These are phyloP conservation scores for Ganoderma lingzhi DNA, from an alignment of 1,284 basidiomycete species.

Conservation along the genomic window DNA sequence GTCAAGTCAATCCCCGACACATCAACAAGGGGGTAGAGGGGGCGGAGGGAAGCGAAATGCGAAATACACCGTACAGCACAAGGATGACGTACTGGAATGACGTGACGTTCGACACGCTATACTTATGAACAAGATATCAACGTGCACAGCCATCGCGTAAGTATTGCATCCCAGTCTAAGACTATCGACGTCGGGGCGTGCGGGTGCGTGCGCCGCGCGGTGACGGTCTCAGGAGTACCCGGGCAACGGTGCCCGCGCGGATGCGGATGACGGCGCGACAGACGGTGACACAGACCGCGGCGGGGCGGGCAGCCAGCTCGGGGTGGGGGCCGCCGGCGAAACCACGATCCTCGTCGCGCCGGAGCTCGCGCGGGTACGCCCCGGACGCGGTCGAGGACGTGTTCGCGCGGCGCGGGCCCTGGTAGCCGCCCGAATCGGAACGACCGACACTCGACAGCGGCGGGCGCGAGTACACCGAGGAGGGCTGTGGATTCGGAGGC, in stretches of 20 bases:
- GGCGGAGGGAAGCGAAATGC: background rate
- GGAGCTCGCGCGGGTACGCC: slow-evolving; percentile 29
- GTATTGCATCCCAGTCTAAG: background rate
- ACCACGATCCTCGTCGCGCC: slow-evolving; percentile 17
- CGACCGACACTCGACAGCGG: background rate
- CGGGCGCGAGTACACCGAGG: slow-evolving; percentile 16
- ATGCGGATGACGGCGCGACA: background rate
- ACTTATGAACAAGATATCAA: background rate
- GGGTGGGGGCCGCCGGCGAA: slow-evolving; percentile 8
- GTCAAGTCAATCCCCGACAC: background rate
- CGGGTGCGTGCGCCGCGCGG: background rate
- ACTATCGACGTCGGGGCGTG: background rate
- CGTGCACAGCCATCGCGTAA: background rate
- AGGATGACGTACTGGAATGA: background rate
- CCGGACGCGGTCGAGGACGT: slow-evolving; percentile 30
- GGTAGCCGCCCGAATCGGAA: slow-evolving; percentile 4
- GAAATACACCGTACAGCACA: background rate
- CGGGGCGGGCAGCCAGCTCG: background rate
- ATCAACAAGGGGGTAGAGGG: too few relatives aligned
- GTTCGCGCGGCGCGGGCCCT: slow-evolving; percentile 25
- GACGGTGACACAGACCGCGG: background rate
- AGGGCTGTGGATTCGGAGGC: background rate
- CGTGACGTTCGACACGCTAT: background rate
- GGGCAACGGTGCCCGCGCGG: background rate
- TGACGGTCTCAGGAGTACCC: background rate